These are phyloP conservation scores for Amoeboaphelidium occidentale DNA, from an alignment of 371 early-diverging fungal species.

Conservation along the genomic window DNA sequence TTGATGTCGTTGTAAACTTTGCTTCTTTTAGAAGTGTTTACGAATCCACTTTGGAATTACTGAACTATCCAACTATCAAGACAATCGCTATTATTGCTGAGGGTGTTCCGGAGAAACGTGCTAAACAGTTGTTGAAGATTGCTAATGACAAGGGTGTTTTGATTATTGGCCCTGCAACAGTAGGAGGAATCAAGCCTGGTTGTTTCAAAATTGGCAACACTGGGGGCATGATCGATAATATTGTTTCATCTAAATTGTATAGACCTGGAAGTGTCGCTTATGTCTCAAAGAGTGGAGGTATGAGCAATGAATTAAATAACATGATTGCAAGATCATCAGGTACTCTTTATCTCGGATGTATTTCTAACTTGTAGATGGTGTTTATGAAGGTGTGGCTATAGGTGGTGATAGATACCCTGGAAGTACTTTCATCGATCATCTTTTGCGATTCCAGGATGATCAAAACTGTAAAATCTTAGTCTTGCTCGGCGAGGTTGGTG, in stretches of 20 bases:
- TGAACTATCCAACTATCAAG: conserved; percentile 47
- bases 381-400: conserved; percentile 94
- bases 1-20: conserved; percentile 87
- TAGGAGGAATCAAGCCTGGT: conserved; percentile 87
- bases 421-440: conserved; percentile 92
- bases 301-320: conserved; percentile 97
- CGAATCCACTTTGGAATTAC: conserved; percentile 66
- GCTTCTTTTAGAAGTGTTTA: conserved; percentile 87
- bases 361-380: conserved; percentile 91
- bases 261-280: conserved; percentile 87
- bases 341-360: no score
- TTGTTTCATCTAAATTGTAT: conserved; percentile 84
- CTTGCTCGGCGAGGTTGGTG: conserved; percentile 91
- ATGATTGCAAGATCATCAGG: conserved; percentile 80
- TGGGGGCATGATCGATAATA: conserved; percentile 99
- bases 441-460: conserved; percentile 76
- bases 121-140: conserved; percentile 60
- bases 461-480: conserved; percentile 81
- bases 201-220: conserved; percentile 99
- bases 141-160: conserved; percentile 58
- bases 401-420: conserved; percentile 97
- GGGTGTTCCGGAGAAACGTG: conserved; percentile 91
- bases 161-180: conserved; percentile 92
- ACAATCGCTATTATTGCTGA: conserved; percentile 93
- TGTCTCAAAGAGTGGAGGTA: conserved; percentile 93